Evolutionary conservation across 192 early-diverging fungal species (phyloP), one percentile per base, ranked within the genome.

Genomic region (Podila epigama): DNA sequence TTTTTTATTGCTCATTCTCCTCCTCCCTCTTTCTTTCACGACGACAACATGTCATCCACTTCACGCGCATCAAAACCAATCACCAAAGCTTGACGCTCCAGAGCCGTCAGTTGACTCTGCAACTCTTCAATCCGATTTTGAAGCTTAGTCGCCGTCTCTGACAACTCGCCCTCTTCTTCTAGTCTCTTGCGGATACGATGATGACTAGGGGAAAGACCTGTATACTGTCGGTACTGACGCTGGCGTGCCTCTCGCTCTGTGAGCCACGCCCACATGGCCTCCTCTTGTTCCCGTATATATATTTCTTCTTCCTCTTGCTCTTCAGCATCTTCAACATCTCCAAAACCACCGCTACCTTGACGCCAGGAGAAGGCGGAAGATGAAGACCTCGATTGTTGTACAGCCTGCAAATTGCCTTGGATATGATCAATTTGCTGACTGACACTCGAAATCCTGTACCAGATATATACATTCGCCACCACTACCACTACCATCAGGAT

Each of bases 241-340:
- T 77, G 73, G 15, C 73, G 73, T 10, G 54, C 60, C 55, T 77
- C 65, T 5, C 73, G 52, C 37, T 68, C 65, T 10, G 65, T 77
- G 37, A 77, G 32, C 73, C 73, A 77, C 0, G 56, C 73, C 73
- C 73, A 77, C 73, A 77, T 77, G n/a, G 61, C 73, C 6, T 77
- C 73, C 27, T 77, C 73, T n/a, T 77, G 73, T 10, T 62, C 60
- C 9, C 57, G 44, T 11, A 41, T 57, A 65, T 60, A 65, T 51
- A 42, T 11, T 34, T 72, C 70, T 37, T 75, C 71, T 8, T 29
- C 31, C 39, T 60, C 62, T 2, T 41, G 63, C 37, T 72, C 62
- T 33, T 59, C 7, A 18, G 10, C 40, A 1, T 25, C 3, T 4
- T 1, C 2, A 34, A 35, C 11, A 18, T 13, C 13, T 52, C 37